A percentile compares a stretch with the other conserved stretches of the same genome.
Evolutionary conservation across 352 stramenopile species (phyloP).

Genomic region (Pythium rishiriense): DNA sequence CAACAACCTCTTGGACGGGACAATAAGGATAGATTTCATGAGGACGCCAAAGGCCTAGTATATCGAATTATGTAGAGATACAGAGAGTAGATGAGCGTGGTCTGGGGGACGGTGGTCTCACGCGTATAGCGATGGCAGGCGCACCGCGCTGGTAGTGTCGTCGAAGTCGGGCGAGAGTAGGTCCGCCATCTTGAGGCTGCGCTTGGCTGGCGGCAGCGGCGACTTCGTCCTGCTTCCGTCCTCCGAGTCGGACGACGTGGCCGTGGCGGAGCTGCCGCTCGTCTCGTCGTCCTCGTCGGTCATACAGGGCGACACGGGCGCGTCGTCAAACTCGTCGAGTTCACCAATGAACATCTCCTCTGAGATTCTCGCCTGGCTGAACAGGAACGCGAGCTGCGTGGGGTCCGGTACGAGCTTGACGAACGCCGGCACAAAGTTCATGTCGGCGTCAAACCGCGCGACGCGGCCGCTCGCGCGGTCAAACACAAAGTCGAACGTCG

Average conservation of each 20-base stretch:
- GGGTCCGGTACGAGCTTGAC: conserved; percentile 16
- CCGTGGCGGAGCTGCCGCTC: too few species aligned
- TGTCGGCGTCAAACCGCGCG: conserved; percentile 22
- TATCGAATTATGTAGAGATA: too few species aligned
- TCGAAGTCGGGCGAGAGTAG: conserved; percentile 7
- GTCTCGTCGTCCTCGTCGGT: conserved; percentile 1
- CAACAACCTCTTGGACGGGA: too few species aligned
- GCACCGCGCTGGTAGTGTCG: neutral
- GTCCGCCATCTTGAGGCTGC: conserved; percentile 14
- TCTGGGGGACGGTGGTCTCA: neutral
- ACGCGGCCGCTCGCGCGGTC: conserved; percentile 11
- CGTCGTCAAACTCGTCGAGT: conserved; percentile 12
- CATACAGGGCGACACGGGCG: neutral
- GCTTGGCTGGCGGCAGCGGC: neutral
- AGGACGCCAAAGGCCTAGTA: too few species aligned
- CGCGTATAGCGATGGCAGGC: neutral
- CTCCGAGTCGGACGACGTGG: neutral
- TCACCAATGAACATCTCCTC: conserved; percentile 25
- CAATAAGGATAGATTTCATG: too few species aligned
- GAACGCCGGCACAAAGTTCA: conserved; percentile 28
- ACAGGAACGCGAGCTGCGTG: conserved; percentile 13
- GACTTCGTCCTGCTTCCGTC: neutral
- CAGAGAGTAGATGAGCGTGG: neutral
- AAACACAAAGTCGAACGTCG: conserved; percentile 22
- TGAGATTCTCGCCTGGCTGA: conserved; percentile 21